Percentiles rank a stretch among this genome's conserved stretches.
These are phyloP conservation scores for Boletus rubropictus DNA, from an alignment of 768 basidiomycete species.

Conservation along the genomic window DNA sequence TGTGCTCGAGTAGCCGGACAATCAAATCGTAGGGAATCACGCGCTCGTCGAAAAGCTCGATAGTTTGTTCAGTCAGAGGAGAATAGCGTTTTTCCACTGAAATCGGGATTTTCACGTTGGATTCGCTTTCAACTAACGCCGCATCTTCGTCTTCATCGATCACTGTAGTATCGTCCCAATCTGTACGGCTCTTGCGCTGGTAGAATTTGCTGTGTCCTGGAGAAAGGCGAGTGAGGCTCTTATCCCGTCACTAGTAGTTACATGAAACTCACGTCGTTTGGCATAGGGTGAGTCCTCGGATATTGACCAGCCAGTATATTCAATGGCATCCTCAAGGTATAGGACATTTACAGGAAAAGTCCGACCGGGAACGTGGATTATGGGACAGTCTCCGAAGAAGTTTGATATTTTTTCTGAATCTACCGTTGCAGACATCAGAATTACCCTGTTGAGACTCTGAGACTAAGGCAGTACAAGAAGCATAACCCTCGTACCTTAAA, in stretches of 20 bases:
- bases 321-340: slow-evolving; percentile 89
- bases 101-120: slow-evolving; percentile 25
- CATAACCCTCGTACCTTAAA: slow-evolving; percentile 57
- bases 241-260: not conserved
- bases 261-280: slow-evolving; percentile 48
- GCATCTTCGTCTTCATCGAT: slow-evolving; percentile 66
- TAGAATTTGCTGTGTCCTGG: slow-evolving; percentile 61
- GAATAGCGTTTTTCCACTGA: slow-evolving; percentile 82
- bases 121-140: slow-evolving; percentile 17
- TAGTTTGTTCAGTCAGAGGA: slow-evolving; percentile 60
- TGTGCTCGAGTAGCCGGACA: slow-evolving; percentile 68
- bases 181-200: slow-evolving; percentile 52
- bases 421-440: slow-evolving; percentile 95
- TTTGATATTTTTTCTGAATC: slow-evolving; percentile 85
- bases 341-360: slow-evolving; percentile 87
- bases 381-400: slow-evolving; percentile 84
- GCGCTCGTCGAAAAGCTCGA: slow-evolving; percentile 84
- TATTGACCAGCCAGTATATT: slow-evolving; percentile 74
- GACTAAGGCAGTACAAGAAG: not conserved
- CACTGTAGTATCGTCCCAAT: slow-evolving; percentile 75
- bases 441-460: slow-evolving; percentile 48
- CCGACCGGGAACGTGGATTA: slow-evolving; percentile 84
- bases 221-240: not conserved
- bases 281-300: slow-evolving; percentile 79
- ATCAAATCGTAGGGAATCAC: slow-evolving; percentile 91